Conservation (phyloP, 2,329 filamentous ascomycete genomes). For the Scolecobasidium constrictum region DNA sequence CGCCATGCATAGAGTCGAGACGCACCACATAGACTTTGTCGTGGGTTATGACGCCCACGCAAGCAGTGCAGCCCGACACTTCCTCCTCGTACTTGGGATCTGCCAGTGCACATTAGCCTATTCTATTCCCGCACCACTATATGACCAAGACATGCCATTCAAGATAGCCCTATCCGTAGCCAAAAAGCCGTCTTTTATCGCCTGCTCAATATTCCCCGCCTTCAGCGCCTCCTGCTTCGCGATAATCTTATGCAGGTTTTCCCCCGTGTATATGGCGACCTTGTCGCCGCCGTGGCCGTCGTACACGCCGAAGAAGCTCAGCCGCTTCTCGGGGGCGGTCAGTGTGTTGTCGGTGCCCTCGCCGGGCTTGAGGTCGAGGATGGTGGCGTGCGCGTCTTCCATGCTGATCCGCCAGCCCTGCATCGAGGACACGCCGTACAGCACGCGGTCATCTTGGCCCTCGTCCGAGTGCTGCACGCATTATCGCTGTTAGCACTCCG, state of each 20-base stretch:
- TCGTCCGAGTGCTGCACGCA: constrained; percentile 65
- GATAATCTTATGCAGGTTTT: constrained; percentile 88
- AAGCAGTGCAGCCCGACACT: constrained; percentile 94
- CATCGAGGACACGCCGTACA: constrained; percentile 96
- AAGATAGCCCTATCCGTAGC: constrained; percentile 93
- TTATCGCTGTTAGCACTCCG: constrained; percentile 2
- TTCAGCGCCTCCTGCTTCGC: constrained; percentile 92
- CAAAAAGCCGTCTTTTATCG: constrained; percentile 92
- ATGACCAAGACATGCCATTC: constrained; percentile 58
- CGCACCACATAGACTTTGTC: constrained; percentile 93
- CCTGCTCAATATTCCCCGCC: constrained; percentile 83
- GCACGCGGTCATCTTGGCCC: constrained; percentile 83
- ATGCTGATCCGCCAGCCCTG: constrained; percentile 99
- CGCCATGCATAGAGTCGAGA: constrained; percentile 20
- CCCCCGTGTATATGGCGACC: constrained; percentile 84
- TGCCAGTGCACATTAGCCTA: constrained; percentile 28
- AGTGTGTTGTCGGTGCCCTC: constrained; percentile 41
- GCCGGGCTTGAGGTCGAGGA: constrained; percentile 72
- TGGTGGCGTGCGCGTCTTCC: constrained; percentile 88
- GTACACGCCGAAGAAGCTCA: constrained; percentile 96
- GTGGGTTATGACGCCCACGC: constrained; percentile 76
- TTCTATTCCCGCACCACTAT: neutral
- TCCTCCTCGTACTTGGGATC: constrained; percentile 96
- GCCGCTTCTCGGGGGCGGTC: constrained; percentile 30
- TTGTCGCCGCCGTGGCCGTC: constrained; percentile 97